Conservation (phyloP, 83 land plant species). For the Thuja plicata region DNA sequence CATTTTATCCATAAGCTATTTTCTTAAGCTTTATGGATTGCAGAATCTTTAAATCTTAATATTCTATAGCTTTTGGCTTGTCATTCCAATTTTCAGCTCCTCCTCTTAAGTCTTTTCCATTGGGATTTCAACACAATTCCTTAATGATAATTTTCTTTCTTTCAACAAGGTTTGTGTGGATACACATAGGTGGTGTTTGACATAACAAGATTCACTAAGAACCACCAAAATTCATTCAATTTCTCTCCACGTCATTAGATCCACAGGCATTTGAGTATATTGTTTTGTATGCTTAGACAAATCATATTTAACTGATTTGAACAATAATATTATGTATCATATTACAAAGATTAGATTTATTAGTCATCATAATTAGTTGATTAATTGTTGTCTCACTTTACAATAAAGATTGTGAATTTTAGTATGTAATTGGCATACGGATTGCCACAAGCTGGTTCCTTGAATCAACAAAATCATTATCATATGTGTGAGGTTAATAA, state of each 20-base stretch:
- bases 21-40: no score
- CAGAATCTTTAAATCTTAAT: no score
- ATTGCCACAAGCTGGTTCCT: not conserved
- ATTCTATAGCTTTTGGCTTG: not conserved
- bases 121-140: no score
- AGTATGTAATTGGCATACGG: not conserved
- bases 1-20: no score
- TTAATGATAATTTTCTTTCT: no score
- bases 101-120: not conserved
- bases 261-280: not conserved
- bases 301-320: not conserved
- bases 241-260: not conserved
- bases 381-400: not conserved
- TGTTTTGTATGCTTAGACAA: not conserved
- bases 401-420: not conserved
- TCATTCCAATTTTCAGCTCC: not conserved
- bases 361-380: not conserved
- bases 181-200: not conserved
- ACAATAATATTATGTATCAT: not conserved
- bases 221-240: not conserved
- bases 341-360: not conserved
- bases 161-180: not conserved
- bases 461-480: not conserved
- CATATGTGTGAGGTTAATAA: not conserved
- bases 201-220: not conserved